Base-by-base conservation (phyloP, 805 yeast species). In the Starmerella stigmatis region DNA sequence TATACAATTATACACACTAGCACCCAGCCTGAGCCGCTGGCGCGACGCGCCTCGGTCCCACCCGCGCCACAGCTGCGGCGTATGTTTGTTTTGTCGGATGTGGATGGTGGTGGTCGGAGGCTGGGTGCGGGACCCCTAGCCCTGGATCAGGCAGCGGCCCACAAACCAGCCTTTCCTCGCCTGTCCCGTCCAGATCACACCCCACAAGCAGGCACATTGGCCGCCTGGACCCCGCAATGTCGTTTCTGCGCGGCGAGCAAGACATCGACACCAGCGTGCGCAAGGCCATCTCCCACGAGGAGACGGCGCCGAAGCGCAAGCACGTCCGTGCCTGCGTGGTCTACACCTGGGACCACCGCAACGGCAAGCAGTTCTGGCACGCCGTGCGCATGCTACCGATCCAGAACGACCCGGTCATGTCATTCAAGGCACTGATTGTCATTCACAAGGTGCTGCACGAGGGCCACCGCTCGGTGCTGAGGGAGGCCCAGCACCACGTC, bases 251-350 rank as follows among this genome's bases (percentile, higher is more conserved):
- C 31, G 57, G 65, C 37, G 65, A 61, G 41, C 52, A 59, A 11
- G 71, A 66, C 53, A 60, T 69, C 44, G 53, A 60, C 28, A 60
- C 69, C 36, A 72, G 78, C 54, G 76, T 83, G 56, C 79, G 76
- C 60, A 89, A 89, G 67, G 96, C 98, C 0, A 81, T 94, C 47
- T 79, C 81, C 21, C 52, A 74, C 16, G 96, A 86, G 21, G 96
- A 86, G 60, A 73, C 82, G 4, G 94, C 96, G 0, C 96, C 98
- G 1, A 89, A 89, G 64, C 72, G 98, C 55, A 89, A 89, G 62
- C 98, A 89, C 64, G 97, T 89, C 5, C 72, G 98, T 58, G 86
- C 94, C 1, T 86, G 96, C 67, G 88, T 88, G 49, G 94, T 89
- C 30, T 88, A 81, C 64, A 86, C 96, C 0, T 89, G 96, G 96